Percentiles rank a stretch among this genome's conserved stretches.
These are phyloP conservation scores for Beta vulgaris DNA, from an alignment of 148 eudicot genomes.

Conservation along the genomic window DNA sequence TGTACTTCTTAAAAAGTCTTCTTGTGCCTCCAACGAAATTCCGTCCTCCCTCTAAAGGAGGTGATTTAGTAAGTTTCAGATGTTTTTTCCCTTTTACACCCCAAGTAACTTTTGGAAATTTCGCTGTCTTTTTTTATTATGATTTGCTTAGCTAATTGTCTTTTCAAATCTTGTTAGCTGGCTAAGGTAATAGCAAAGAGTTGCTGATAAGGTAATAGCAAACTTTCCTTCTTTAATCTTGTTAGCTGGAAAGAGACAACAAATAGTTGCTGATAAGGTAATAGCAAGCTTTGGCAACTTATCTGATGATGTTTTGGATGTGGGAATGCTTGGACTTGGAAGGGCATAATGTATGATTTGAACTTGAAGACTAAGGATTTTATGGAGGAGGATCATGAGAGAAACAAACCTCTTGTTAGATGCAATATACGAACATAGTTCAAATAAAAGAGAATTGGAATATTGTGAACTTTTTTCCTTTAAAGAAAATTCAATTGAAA, in stretches of 20 bases:
- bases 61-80: constrained; percentile 60
- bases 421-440: too few species aligned
- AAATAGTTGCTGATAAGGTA: not conserved
- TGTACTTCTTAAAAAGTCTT: constrained; percentile 75
- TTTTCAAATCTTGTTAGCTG: not conserved
- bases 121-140: too few species aligned
- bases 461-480: too few species aligned
- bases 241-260: too few species aligned
- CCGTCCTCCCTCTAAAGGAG: constrained; percentile 79
- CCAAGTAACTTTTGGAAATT: not conserved
- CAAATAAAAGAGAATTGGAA: too few species aligned
- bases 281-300: not conserved
- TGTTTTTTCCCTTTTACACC: not conserved
- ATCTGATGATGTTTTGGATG: not conserved
- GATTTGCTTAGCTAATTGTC: not conserved
- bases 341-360: not conserved
- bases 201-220: too few species aligned
- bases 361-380: too few species aligned
- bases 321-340: not conserved
- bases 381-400: too few species aligned
- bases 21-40: constrained; percentile 88
- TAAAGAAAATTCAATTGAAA: too few species aligned
- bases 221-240: too few species aligned
- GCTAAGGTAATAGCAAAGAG: too few species aligned
- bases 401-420: too few species aligned